Evolutionary conservation across 257 asterid genomes (phyloP).

Genomic region (Verbascum thapsus): DNA sequence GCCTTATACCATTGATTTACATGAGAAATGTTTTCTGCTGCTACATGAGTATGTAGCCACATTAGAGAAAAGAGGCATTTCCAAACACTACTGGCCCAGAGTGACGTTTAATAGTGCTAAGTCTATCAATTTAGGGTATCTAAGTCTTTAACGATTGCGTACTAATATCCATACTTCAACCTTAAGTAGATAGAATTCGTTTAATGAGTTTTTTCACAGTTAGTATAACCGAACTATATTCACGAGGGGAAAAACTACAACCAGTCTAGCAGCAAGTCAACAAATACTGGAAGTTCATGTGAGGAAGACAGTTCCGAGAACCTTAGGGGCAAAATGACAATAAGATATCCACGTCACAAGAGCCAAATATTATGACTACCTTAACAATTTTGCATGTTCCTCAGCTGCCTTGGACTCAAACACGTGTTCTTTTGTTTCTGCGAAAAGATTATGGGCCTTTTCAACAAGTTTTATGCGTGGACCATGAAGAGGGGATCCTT

Average conservation of each 20-base stretch:
- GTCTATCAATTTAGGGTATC: constrained; percentile 2
- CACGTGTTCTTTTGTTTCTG: constrained; percentile 75
- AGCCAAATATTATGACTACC: constrained; percentile 42
- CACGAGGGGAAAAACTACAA: constrained; percentile 6
- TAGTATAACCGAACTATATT: not conserved
- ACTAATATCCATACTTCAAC: not conserved
- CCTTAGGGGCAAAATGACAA: constrained; percentile 9
- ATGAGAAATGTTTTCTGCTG: constrained; percentile 1
- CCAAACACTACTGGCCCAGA: not conserved
- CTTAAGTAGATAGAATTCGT: constrained; percentile 13
- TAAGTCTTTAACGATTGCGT: not conserved
- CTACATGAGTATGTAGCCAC: not conserved
- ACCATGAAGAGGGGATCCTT: constrained; percentile 75
- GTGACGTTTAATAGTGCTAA: not conserved
- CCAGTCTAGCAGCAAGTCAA: not conserved
- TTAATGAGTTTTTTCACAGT: constrained; percentile 6
- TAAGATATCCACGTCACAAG: constrained; percentile 14
- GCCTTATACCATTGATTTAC: not conserved
- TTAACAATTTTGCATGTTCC: constrained; percentile 91
- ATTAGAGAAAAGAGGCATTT: not conserved
- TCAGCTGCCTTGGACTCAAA: constrained; percentile 99
- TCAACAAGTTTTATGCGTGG: constrained; percentile 82
- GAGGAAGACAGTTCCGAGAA: constrained; percentile 7
- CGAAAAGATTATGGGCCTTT: constrained; percentile 77
- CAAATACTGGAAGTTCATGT: not conserved